phyloP scores from a whole-genome alignment of 2,329 filamentous ascomycete species.

The Zymoseptoria crescenta region DNA sequence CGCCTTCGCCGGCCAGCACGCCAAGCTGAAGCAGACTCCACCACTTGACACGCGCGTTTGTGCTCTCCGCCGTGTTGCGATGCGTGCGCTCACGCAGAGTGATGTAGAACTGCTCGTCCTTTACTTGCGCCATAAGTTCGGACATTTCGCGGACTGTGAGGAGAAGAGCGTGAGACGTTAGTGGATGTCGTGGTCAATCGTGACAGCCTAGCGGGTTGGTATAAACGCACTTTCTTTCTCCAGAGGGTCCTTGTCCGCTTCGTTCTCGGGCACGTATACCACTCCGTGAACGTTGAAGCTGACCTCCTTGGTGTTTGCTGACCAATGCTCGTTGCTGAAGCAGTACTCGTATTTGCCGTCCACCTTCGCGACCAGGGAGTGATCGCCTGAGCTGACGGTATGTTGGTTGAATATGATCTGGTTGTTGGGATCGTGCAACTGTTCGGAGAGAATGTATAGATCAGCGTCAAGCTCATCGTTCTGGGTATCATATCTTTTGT shows the following conservation, averaged over 20 bases:
- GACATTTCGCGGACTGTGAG: constrained; percentile 69
- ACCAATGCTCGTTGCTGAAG: constrained; percentile 99
- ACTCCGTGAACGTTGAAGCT: constrained; percentile 99
- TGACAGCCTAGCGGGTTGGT: constrained; percentile 1
- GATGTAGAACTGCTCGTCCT: constrained; percentile 97
- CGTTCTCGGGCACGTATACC: constrained; percentile 87
- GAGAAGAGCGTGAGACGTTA: not conserved
- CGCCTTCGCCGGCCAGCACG: constrained; percentile 79
- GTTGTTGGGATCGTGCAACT: constrained; percentile 72
- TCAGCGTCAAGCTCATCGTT: constrained; percentile 4
- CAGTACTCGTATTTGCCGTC: constrained; percentile 94
- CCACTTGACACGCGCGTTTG: constrained; percentile 96
- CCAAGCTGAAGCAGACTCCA: constrained; percentile 96
- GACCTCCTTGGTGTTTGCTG: constrained; percentile 91
- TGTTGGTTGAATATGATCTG: constrained; percentile 74
- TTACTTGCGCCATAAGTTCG: constrained; percentile 82
- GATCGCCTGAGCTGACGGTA: constrained; percentile 79
- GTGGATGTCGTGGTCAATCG: not conserved
- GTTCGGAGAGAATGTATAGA: constrained; percentile 1
- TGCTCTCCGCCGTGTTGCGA: constrained; percentile 97
- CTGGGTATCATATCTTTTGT: not conserved
- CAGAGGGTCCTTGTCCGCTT: constrained; percentile 76
- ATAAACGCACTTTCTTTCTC: constrained; percentile 69
- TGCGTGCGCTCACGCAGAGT: constrained; percentile 91
- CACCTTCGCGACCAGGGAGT: constrained; percentile 74